Conservation (phyloP, 768 basidiomycete species). For the Lactifluus subvellereus region DNA sequence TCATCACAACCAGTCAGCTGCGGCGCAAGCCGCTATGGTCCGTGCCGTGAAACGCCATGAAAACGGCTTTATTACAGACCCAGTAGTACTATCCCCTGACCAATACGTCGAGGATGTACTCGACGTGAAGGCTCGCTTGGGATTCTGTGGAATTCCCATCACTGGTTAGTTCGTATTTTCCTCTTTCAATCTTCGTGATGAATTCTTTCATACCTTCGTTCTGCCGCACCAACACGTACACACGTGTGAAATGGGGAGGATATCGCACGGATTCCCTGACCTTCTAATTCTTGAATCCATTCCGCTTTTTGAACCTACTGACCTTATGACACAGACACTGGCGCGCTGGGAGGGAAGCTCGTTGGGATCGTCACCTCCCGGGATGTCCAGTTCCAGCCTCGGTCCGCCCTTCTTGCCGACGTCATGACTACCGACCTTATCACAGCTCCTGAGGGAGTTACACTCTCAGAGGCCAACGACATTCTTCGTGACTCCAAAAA, state of each 20-base stretch:
- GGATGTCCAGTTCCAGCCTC: slow-evolving; percentile 88
- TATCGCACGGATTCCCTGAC: slow-evolving; percentile 25
- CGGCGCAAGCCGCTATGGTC: slow-evolving; percentile 93
- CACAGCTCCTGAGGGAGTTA: slow-evolving; percentile 83
- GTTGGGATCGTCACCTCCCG: slow-evolving; percentile 95
- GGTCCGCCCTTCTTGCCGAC: slow-evolving; percentile 56
- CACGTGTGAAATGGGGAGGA: slow-evolving; percentile 72
- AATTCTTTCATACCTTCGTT: slow-evolving; percentile 72
- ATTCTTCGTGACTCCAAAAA: slow-evolving; percentile 96
- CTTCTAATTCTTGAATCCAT: background rate
- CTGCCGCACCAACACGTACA: slow-evolving; percentile 71
- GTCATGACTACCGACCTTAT: slow-evolving; percentile 91
- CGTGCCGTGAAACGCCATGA: slow-evolving; percentile 97
- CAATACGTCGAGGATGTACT: slow-evolving; percentile 83
- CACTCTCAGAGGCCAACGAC: slow-evolving; percentile 85
- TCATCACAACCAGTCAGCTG: slow-evolving; percentile 87
- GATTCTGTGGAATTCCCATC: slow-evolving; percentile 96
- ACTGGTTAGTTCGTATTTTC: slow-evolving; percentile 63
- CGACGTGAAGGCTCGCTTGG: slow-evolving; percentile 85
- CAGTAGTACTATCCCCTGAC: slow-evolving; percentile 77
- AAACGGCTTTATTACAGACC: slow-evolving; percentile 97
- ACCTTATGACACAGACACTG: slow-evolving; percentile 56
- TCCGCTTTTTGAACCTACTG: slow-evolving; percentile 26
- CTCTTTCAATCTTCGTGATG: slow-evolving; percentile 36
- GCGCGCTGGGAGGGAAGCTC: slow-evolving; percentile 82